Percentiles rank a stretch among this genome's conserved stretches.
These are phyloP conservation scores for Basipetospora sp. DNA, from an alignment of 2,329 filamentous ascomycete genomes.

Conservation along the genomic window DNA sequence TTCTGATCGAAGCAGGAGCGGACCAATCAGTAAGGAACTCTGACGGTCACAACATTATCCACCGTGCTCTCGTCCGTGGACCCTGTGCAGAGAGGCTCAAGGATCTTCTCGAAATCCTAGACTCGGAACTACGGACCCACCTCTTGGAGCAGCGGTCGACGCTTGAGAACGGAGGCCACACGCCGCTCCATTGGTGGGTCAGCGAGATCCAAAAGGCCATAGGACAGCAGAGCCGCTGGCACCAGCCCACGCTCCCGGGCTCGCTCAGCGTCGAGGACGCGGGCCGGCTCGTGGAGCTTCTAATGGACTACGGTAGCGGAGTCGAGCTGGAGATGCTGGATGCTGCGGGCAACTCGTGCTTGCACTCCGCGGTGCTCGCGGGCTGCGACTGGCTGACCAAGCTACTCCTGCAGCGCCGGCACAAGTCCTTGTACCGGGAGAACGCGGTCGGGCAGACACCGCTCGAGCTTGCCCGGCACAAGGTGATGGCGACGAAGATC, in stretches of 20 bases:
- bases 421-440: conserved; percentile 51
- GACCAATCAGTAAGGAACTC: conserved; percentile 51
- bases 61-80: conserved; percentile 31
- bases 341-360: conserved; percentile 47
- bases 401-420: conserved; percentile 37
- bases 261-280: conserved; percentile 11
- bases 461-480: conserved; percentile 48
- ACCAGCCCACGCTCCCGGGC: conserved; percentile 5
- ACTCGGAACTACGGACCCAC: conserved; percentile 37
- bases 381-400: conserved; percentile 22
- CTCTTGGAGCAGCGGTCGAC: conserved; percentile 45
- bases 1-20: conserved; percentile 53
- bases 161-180: conserved; percentile 35
- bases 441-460: conserved; percentile 66
- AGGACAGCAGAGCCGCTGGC: neutral
- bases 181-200: conserved; percentile 52
- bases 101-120: conserved; percentile 42
- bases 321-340: conserved; percentile 44
- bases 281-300: conserved; percentile 28
- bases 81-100: conserved; percentile 24
- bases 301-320: conserved; percentile 43
- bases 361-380: conserved; percentile 41
- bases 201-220: neutral
- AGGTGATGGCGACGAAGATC: conserved; percentile 9
- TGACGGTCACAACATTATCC: conserved; percentile 52